Percentiles rank a stretch among this genome's conserved stretches.
Conservation (phyloP, 192 early-diverging fungal species). For the Jimgerdemannia flammicorona region DNA sequence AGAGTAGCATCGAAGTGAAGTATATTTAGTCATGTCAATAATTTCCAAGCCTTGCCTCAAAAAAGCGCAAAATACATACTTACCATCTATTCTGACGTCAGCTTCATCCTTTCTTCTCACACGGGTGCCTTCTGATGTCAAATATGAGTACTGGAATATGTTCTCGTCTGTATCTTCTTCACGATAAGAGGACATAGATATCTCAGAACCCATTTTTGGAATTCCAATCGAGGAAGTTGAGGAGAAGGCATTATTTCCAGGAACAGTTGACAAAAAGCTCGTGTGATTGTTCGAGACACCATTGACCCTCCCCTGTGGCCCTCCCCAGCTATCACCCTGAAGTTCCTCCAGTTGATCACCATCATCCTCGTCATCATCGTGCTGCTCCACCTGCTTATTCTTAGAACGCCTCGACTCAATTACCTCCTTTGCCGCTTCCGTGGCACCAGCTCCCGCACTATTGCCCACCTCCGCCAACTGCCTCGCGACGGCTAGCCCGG, state of each 20-base stretch:
- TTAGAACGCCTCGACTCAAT: background rate
- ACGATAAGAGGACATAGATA: background rate
- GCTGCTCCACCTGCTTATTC: background rate
- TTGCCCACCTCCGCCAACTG: conserved; percentile 11
- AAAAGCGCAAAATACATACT: background rate
- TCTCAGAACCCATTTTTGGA: background rate
- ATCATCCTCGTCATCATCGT: background rate
- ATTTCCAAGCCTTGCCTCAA: too few relatives aligned
- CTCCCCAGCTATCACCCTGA: background rate
- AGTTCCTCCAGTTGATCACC: background rate
- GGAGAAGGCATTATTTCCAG: too few relatives aligned
- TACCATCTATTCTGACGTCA: background rate
- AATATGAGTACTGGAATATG: background rate
- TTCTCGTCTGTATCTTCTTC: background rate
- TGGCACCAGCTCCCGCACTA: background rate
- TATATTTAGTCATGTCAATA: too few relatives aligned
- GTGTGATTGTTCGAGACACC: background rate
- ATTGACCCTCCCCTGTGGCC: background rate
- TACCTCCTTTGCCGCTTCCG: background rate
- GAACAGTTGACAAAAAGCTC: background rate
- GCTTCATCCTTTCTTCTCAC: background rate
- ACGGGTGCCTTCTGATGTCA: background rate
- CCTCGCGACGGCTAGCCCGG: conserved; percentile 59
- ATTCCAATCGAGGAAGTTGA: background rate
- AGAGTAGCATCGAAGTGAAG: background rate